Evolutionary conservation across 2,329 filamentous ascomycete species (phyloP).

Genomic region (Monilinia aucupariae): DNA sequence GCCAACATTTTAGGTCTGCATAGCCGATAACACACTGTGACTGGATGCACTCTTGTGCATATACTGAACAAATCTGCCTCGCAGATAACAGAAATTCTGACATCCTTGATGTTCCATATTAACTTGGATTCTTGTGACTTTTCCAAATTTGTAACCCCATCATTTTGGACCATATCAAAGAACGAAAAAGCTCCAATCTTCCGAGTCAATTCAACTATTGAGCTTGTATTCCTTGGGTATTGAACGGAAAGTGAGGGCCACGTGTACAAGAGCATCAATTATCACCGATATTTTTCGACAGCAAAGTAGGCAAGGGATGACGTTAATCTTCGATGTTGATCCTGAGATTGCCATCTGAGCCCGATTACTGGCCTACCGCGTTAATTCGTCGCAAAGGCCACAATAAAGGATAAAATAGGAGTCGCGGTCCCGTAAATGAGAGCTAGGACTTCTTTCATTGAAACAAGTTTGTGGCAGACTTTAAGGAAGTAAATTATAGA

Average conservation of each 20-base stretch:
- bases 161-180: neutral
- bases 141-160: neutral
- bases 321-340: neutral
- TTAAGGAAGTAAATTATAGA: neutral
- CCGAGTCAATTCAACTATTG: neutral
- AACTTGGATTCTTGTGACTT: neutral
- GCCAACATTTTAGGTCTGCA: conserved; percentile 2
- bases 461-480: neutral
- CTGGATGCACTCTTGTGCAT: conserved; percentile 5
- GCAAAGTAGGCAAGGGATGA: too few species aligned
- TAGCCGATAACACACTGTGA: neutral
- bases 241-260: neutral
- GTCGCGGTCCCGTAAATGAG: neutral
- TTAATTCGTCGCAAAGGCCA: neutral
- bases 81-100: neutral
- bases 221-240: neutral
- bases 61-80: neutral
- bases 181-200: neutral
- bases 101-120: neutral
- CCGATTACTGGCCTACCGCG: neutral
- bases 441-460: neutral
- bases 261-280: neutral
- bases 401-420: neutral
- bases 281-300: too few species aligned
- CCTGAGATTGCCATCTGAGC: neutral